Base-by-base conservation (phyloP, 2,329 filamentous ascomycete species). In the Colletotrichum paranaense region DNA sequence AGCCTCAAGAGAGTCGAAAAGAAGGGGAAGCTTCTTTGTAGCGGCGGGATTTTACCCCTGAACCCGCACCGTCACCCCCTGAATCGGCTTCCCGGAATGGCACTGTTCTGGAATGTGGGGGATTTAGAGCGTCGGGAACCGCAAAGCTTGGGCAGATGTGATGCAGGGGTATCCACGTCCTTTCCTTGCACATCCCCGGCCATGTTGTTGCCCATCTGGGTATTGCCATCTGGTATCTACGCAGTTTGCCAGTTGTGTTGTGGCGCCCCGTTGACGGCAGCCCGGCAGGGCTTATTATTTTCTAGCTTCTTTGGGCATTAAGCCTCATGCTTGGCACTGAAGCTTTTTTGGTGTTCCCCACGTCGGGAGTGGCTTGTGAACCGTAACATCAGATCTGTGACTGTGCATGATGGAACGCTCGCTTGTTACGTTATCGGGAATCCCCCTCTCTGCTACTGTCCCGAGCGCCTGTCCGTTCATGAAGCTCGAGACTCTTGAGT, bases 71-170 rank as follows among this genome's bases (percentile, higher is more conserved):
- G 19, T 46, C 19, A 46, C 42, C 32, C 57, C 57, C 57, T 42
- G 38, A 22, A 49, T 62, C 35, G 7, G 19, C 3, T 11, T 19
- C 24, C 35, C 9, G 30, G 22, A 62, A 32, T 8, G 62, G 46
- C 55, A 66, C 28, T 26, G 5, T 60, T 56, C 68, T 60, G 56
- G 62, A 71, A 66, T 71, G 46, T 67, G 68, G 68, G 68, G 62
- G 68, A 62, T 52, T 32, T 60, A 26, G 19, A 46, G 30, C 30
- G 62, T 67, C 46, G 68, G 42, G 62, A 67, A 62, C 62, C 62
- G 62, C 68, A 71, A 67, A 71, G 68, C 68, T 60, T 71, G 55
- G 62, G 24, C 12, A 30, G 38, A 59, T 42, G 11, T 16, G 24
- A 5, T n/a, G 12, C 62, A 62, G 22, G 68, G 68, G 28, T 66